Evolutionary conservation across 345 rosid genomes (phyloP).

Genomic region (Corchorus capsularis): DNA sequence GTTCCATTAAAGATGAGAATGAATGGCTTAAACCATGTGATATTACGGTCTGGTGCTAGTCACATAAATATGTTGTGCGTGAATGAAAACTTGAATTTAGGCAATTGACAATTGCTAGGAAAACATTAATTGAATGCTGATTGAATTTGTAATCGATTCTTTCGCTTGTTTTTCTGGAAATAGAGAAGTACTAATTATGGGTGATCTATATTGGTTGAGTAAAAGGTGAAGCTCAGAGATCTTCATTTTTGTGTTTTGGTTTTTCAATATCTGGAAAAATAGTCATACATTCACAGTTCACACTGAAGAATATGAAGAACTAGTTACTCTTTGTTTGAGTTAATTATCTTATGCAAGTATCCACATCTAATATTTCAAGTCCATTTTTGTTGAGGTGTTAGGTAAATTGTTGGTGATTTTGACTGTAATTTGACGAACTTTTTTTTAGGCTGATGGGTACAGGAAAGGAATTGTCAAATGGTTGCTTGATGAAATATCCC

Average conservation of each 20-base stretch:
- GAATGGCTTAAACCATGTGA: not conserved
- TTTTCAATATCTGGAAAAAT: not conserved
- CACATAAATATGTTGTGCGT: not conserved
- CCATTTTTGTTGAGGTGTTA: not conserved
- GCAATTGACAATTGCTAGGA: slow-evolving; percentile 1
- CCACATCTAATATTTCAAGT: not conserved
- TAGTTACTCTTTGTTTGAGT: slow-evolving; percentile 1
- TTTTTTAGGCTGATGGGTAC: slow-evolving; percentile 36
- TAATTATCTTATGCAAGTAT: not conserved
- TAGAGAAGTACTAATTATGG: not conserved
- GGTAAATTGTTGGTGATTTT: too few species aligned
- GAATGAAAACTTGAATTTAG: not conserved
- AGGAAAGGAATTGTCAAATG: slow-evolving; percentile 51
- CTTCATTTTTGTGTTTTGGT: slow-evolving; percentile 1
- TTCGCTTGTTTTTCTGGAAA: not conserved
- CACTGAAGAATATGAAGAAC: not conserved
- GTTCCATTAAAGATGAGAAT: not conserved
- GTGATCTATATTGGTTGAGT: not conserved
- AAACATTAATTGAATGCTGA: not conserved
- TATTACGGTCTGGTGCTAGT: not conserved
- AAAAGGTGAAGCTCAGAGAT: not conserved
- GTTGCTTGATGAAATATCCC: slow-evolving; percentile 65
- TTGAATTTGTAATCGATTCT: not conserved
- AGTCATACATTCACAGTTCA: not conserved
- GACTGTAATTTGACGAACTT: not conserved